These are phyloP conservation scores for Pseudoperonospora humuli DNA, from an alignment of 352 stramenopile genomes.

Conservation along the genomic window DNA sequence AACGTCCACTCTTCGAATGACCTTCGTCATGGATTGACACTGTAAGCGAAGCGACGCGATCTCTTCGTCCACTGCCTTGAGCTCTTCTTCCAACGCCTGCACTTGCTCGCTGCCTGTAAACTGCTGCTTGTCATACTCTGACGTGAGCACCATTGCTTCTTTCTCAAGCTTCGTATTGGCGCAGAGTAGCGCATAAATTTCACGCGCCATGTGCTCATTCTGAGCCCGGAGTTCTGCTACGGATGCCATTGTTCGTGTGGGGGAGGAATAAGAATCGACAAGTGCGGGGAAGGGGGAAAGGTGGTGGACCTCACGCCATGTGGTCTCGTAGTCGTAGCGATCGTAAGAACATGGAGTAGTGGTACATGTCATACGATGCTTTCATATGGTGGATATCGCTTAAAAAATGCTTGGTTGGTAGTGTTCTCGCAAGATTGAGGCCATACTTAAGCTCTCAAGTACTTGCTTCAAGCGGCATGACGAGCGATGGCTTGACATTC, in stretches of 20 bases:
- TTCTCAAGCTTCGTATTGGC: conserved; percentile 61
- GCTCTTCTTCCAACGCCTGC: conserved; percentile 40
- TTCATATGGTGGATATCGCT: too few species aligned
- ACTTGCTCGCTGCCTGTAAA: conserved; percentile 31
- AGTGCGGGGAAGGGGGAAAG: conserved; percentile 1
- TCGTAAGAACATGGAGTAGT: not conserved
- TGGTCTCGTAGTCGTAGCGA: too few species aligned
- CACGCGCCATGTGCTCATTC: conserved; percentile 42
- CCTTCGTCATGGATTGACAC: conserved; percentile 34
- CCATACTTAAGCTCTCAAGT: not conserved
- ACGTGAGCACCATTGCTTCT: conserved; percentile 44
- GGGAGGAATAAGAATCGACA: conserved; percentile 7
- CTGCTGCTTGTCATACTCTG: conserved; percentile 38
- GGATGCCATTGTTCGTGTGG: conserved; percentile 20
- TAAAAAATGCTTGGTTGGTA: too few species aligned
- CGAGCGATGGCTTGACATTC: too few species aligned
- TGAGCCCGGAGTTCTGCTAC: conserved; percentile 37
- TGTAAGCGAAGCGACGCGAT: conserved; percentile 31
- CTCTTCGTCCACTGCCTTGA: conserved; percentile 32
- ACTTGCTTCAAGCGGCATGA: not conserved
- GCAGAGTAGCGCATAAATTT: conserved; percentile 52
- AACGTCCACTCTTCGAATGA: conserved; percentile 17
- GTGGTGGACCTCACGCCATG: too few species aligned
- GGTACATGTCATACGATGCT: not conserved
- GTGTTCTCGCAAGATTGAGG: too few species aligned